Evolutionary conservation across 345 rosid species (phyloP).

Genomic region (Linum trigynum): DNA sequence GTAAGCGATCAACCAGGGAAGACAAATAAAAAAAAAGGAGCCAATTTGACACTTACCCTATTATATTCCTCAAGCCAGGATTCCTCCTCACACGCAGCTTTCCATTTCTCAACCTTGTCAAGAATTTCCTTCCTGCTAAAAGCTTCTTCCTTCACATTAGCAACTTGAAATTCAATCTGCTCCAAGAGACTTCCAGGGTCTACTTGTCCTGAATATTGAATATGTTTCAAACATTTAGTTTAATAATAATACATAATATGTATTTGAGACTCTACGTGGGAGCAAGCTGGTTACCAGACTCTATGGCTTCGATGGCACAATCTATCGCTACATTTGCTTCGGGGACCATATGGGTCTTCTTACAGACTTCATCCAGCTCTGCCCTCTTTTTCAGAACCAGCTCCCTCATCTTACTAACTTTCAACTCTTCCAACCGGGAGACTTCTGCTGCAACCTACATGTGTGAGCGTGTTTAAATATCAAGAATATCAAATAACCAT

Average conservation of each 20-base stretch:
- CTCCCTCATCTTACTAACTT: constrained; percentile 94
- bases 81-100: constrained; percentile 89
- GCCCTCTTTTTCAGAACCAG: constrained; percentile 85
- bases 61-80: constrained; percentile 98
- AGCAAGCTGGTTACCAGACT: constrained; percentile 45
- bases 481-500: background rate
- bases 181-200: constrained; percentile 63
- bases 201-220: constrained; percentile 36
- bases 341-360: constrained; percentile 77
- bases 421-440: constrained; percentile 68
- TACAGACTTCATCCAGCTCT: constrained; percentile 82
- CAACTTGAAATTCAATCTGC: constrained; percentile 76
- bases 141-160: constrained; percentile 81
- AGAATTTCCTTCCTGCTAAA: constrained; percentile 83
- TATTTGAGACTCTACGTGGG: background rate
- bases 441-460: constrained; percentile 89
- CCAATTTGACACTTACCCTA: constrained; percentile 42
- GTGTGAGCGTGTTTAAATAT: background rate
- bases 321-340: constrained; percentile 56
- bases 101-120: constrained; percentile 94
- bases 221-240: constrained; percentile 1
- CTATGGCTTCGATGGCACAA: constrained; percentile 58
- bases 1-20: constrained; percentile 11
- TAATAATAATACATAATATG: background rate
- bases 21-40: constrained; percentile 4